These are phyloP conservation scores for Pinus albicaulis DNA, from an alignment of 75 land plant genomes.

Conservation along the genomic window DNA sequence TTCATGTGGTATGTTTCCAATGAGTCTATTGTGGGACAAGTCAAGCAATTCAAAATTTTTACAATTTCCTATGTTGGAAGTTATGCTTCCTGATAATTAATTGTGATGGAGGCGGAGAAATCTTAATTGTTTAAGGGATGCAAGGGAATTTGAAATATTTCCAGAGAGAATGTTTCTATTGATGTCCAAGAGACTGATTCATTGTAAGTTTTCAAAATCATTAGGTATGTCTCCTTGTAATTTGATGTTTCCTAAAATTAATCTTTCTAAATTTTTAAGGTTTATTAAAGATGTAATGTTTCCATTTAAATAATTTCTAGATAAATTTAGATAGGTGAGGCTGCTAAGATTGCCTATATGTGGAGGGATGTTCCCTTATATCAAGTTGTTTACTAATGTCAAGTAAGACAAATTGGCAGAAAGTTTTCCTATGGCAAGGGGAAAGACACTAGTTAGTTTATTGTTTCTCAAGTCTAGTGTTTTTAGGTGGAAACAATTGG, in stretches of 20 bases:
- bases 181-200: slow-evolving; percentile 12
- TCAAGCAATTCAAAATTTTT: slow-evolving; percentile 5
- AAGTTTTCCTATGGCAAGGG: slow-evolving; percentile 11
- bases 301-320: slow-evolving; percentile 29
- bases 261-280: slow-evolving; percentile 12
- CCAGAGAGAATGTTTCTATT: slow-evolving; percentile 21
- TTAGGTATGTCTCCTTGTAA: slow-evolving; percentile 46
- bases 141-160: slow-evolving; percentile 20
- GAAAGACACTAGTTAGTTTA: slow-evolving; percentile 10
- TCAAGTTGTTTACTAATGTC: slow-evolving; percentile 7
- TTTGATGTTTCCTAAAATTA: slow-evolving; percentile 24
- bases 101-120: slow-evolving; percentile 23
- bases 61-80: slow-evolving; percentile 15
- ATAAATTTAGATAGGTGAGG: slow-evolving; percentile 17
- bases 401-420: slow-evolving; percentile 5
- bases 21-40: slow-evolving; percentile 14
- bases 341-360: slow-evolving; percentile 22
- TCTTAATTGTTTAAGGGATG: slow-evolving; percentile 10
- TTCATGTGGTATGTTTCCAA: too few relatives aligned
- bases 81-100: slow-evolving; percentile 16
- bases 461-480: slow-evolving; percentile 11
- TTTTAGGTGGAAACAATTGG: slow-evolving; percentile 3
- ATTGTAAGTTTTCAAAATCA: slow-evolving; percentile 40
- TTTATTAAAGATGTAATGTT: slow-evolving; percentile 28
- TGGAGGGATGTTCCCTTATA: slow-evolving; percentile 26